Conservation (phyloP, 352 stramenopile species). For the Globisporangium middletonii region DNA sequence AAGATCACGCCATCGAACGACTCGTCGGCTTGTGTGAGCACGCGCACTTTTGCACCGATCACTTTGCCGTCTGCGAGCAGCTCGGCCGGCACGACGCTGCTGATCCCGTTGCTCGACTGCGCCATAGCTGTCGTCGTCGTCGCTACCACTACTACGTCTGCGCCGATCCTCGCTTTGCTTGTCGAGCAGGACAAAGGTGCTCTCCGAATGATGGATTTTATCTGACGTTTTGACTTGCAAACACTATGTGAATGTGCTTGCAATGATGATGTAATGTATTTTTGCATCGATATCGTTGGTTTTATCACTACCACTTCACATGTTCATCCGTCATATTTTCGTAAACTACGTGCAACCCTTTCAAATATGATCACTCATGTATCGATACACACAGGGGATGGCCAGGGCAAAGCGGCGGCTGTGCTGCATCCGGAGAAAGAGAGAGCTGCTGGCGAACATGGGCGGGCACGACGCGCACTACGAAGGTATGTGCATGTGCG, state of each 20-base stretch:
- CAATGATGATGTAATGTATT: not conserved
- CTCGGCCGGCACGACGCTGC: constrained; percentile 36
- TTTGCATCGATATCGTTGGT: no score
- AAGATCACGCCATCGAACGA: constrained; percentile 69
- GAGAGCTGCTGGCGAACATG: constrained; percentile 37
- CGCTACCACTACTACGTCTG: not conserved
- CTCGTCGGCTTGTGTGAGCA: constrained; percentile 42
- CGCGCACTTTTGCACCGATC: constrained; percentile 57
- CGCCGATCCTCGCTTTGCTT: not conserved
- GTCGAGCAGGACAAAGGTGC: not conserved
- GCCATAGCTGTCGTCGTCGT: constrained; percentile 1
- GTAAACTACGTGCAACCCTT: not conserved
- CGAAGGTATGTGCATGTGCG: constrained; percentile 36
- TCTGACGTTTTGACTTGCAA: not conserved
- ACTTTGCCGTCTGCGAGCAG: constrained; percentile 55
- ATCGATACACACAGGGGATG: not conserved
- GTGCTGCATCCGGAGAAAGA: constrained; percentile 28
- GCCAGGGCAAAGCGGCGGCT: constrained; percentile 7
- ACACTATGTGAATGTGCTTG: not conserved
- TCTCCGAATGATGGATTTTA: no score
- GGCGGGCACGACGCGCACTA: constrained; percentile 53
- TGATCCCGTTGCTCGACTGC: constrained; percentile 14
- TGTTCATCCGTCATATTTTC: no score
- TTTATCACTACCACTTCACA: no score
- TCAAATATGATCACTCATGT: not conserved